Evolutionary conservation across 345 rosid genomes (phyloP).

Genomic region (Murraya koenigii): DNA sequence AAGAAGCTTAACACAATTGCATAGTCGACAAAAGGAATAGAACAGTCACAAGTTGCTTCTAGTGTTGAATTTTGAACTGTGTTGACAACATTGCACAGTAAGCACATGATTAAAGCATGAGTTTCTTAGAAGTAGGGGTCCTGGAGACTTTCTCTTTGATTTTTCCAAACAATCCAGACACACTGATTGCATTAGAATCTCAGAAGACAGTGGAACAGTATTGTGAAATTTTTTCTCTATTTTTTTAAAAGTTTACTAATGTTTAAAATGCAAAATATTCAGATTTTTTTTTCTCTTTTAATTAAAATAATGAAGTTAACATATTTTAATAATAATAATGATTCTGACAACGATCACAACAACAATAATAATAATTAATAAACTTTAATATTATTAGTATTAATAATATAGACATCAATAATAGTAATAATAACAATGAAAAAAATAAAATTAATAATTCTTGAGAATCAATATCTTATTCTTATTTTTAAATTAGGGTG

Average conservation of each 20-base stretch:
- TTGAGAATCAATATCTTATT: too few species aligned
- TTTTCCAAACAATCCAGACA: neutral
- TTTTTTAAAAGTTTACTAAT: neutral
- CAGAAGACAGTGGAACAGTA: neutral
- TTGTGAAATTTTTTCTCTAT: neutral
- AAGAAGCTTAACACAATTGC: constrained; percentile 15
- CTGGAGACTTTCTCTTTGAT: constrained; percentile 5
- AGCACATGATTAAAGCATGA: neutral
- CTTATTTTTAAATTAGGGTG: too few species aligned
- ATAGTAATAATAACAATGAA: too few species aligned
- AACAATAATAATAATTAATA: too few species aligned
- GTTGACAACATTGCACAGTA: neutral
- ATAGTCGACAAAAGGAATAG: neutral
- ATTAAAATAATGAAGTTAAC: too few species aligned
- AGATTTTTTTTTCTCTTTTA: neutral
- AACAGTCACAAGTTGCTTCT: neutral
- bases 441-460: too few species aligned
- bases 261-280: neutral
- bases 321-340: too few species aligned
- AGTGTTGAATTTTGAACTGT: neutral
- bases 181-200: constrained; percentile 3
- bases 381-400: too few species aligned
- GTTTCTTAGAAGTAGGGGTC: neutral
- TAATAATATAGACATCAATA: too few species aligned
- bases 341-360: too few species aligned